Conservation (phyloP, 2,329 filamentous ascomycete species). For the Ceratocystis albifundus region DNA sequence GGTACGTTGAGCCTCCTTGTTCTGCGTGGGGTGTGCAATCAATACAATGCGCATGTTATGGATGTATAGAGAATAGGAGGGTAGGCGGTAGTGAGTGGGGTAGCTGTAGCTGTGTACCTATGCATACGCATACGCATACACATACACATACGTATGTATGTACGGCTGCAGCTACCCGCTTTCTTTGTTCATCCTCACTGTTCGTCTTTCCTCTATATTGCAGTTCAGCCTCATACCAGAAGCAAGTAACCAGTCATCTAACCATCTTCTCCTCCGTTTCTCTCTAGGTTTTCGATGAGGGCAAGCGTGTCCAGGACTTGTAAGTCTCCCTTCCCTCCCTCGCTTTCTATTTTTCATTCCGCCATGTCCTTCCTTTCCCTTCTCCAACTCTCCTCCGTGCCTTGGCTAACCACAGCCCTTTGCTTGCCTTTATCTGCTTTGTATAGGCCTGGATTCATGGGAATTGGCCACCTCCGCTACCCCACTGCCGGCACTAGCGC, state of each 20-base stretch:
- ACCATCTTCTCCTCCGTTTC: conserved; percentile 36
- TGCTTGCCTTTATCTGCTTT: neutral
- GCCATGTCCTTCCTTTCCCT: conserved; percentile 33
- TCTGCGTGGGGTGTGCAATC: neutral
- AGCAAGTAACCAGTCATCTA: neutral
- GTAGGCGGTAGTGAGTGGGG: neutral
- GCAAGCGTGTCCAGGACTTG: conserved; percentile 39
- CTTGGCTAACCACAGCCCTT: neutral
- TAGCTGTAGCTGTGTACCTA: no score
- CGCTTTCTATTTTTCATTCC: neutral
- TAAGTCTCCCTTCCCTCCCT: no score
- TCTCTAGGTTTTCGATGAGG: conserved; percentile 78
- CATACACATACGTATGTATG: neutral
- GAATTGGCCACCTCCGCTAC: conserved; percentile 75
- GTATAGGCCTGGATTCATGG: conserved; percentile 66
- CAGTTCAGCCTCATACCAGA: neutral
- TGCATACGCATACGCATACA: no score
- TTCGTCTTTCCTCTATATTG: neutral
- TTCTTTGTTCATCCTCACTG: neutral
- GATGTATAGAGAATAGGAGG: neutral
- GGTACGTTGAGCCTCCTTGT: conserved; percentile 29
- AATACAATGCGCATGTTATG: neutral
- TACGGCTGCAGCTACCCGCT: neutral
- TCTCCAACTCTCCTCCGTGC: conserved; percentile 22
- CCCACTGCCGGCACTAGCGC: conserved; percentile 74